These are phyloP conservation scores for Aspergillus mulundensis DNA, from an alignment of 495 filamentous ascomycete species.

Conservation along the genomic window DNA sequence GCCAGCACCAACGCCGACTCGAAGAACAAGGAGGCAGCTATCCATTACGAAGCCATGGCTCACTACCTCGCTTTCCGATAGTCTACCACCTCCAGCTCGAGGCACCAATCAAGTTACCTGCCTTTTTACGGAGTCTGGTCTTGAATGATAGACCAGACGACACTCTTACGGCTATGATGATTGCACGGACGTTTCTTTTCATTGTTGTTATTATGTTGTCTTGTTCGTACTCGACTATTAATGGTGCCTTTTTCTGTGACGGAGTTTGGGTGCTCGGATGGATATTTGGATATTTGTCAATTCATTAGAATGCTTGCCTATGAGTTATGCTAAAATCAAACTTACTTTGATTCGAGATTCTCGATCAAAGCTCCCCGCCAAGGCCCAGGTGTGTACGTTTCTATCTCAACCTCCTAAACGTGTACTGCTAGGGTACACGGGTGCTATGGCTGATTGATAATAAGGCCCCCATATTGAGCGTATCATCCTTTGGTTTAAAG, in stretches of 20 bases:
- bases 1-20: not conserved
- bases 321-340: not conserved
- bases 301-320: not conserved
- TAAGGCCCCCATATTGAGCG: too few relatives aligned
- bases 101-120: not conserved
- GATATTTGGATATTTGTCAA: not conserved
- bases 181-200: not conserved
- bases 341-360: too few relatives aligned
- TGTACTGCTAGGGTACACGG: too few relatives aligned
- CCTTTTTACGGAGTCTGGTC: not conserved
- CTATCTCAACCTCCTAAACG: too few relatives aligned
- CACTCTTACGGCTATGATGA: not conserved
- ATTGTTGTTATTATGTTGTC: not conserved
- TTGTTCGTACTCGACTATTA: not conserved
- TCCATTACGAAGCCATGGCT: constrained; percentile 32
- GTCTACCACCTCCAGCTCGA: not conserved
- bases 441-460: too few relatives aligned
- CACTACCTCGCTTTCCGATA: constrained; percentile 29
- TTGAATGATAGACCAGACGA: not conserved
- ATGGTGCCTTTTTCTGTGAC: not conserved
- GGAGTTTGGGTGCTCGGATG: not conserved
- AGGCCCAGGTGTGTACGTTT: too few relatives aligned
- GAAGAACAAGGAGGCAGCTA: constrained; percentile 7
- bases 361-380: too few relatives aligned
- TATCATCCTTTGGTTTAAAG: not conserved